Evolutionary conservation across 2,329 filamentous ascomycete genomes (phyloP), one percentile per base, ranked within the genome.

Genomic region (Penicillium sp.): DNA sequence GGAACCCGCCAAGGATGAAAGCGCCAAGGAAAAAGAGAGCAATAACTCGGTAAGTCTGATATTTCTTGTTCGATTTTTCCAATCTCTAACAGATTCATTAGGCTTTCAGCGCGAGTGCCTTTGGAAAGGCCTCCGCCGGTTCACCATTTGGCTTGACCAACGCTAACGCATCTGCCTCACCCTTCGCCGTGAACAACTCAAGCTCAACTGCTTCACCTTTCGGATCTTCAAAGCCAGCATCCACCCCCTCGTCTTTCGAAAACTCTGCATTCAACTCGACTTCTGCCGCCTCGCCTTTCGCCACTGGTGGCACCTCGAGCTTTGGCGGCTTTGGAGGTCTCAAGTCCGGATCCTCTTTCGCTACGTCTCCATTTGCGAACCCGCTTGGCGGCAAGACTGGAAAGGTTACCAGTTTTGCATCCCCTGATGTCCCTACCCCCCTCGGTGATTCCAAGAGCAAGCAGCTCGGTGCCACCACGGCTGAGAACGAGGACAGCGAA

Each of bases 381-480:
- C 68, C 68, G 1, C 70, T 72, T 53, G 66, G 70, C 22, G 68
- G 67, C 3, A 72, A 75, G 78, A 44, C 75, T 48, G 70, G 75
- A 47, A 77, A 77, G 57, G 72, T 92, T 9, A 81, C 82, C 2
- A 88, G 82, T 61, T 96, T 96, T 72, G 90, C 86, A 41, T 85
- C 86, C 45, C 81, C 85, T 21, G 72, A 72, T 18, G 83, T 81
- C 47, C 63, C 75, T 46, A 66, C 72, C 16, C 75, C 76, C 44
- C 72, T 79, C 55, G 76, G 76, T 2, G 55, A 65, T 60, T 50
- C 66, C 55, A 67, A 70, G 48, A 45, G 64, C 3, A 90, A 84
- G 72, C 83, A 90, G 0, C 94, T 96, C 68, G 91, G 91, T 31
- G 88, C 90, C 11, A 84, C 89, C 1, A 86, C 86, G 38, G 72